Evolutionary conservation across 257 asterid genomes (phyloP), one percentile per base, ranked within the genome.

Genomic region (Echites panduratus): DNA sequence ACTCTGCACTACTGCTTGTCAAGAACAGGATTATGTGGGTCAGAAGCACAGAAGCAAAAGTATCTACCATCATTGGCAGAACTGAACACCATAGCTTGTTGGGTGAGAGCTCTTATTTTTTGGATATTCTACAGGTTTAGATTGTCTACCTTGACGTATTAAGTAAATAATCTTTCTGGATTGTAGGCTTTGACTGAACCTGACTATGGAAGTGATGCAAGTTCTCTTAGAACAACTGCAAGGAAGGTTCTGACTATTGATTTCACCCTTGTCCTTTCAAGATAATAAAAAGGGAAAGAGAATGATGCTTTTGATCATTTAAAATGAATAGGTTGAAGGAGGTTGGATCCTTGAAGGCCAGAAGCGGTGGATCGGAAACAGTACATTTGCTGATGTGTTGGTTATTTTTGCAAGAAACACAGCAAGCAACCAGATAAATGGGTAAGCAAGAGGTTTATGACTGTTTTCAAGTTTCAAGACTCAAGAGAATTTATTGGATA

Each of bases 291-390:
- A 12, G 63, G 10, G 52, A 62, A 9, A 50, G 52, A 52, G 59
- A 58, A 50, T 73, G 14, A 22, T 54, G 35, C 40, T n/a, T 52
- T 63, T 49, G 75, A 48, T 29, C 29, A 43, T 67, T 52, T 71
- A 57, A 54, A 79, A 61, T 80, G n/a, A 76, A 77, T 84, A 95
- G 99, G 96, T 95, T 57, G 96, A 85, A 70, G 98, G 98, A 71
- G 99, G 99, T 52, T 95, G 99, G 99, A 76, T 95, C 75, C 88
- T 92, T 79, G 90, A 95, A 72, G 97, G 99, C 73, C 98, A 95
- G 76, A 95, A 95, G 71, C 96, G 99, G 56, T 95, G 99, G 99
- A 92, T 92, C 81, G 99, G 99, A 73, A 92, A 95, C 84, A 87
- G 96, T 85, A 90, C 99, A 43, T 95, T 95, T 77, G 99, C 99